Evolutionary conservation across 2,329 filamentous ascomycete species (phyloP), one percentile per base, ranked within the genome.

Genomic region (Scedosporium minutisporum): DNA sequence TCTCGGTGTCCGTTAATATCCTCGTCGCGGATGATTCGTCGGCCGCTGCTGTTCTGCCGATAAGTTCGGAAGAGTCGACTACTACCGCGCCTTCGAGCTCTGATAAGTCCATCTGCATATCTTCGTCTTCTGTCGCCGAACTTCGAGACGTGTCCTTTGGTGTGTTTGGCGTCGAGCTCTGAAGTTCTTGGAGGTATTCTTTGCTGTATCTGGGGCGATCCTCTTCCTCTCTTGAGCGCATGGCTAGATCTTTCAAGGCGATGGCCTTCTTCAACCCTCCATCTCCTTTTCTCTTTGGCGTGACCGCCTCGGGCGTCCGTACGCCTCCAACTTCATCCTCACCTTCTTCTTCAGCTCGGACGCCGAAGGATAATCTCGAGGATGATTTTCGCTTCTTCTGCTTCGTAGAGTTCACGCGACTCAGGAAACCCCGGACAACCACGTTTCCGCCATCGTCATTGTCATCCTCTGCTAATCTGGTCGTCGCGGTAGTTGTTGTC

Each of bases 181-280:
- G 90, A 14, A 99, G 80, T 72, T 96, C 91, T 41, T 90, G 87
- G 21, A 99, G 80, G 67, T 93, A 91, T 68, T 96, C 91, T 69
- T 89, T 90, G 77, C 84, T 96, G 72, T 99, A 97, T 64, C 78
- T 88, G 0, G 91, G 92, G 44, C 88, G 80, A 60, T 87, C 87
- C 16, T 88, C 85, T 10, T 75, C 76, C 14, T 86, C 82, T 5
- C 79, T 77, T 0, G 83, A 79, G 6, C 85, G 80, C 62, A 85
- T 72, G 0, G 85, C 85, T 0, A 90, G 73, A 65, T 76, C 68
- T 74, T 69, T 78, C 1, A 80, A 74, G 0, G 77, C 72, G 4
- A 79, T 68, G 1, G 85, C 86, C 63, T 86, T 79, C 62, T 86
- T 80, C 21, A 61, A 41, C n/a, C 46, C 25, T 38, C 84, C 86